Percentiles rank a stretch among this genome's conserved stretches.
These are phyloP conservation scores for Scopulariopsis brevicaulis DNA, from an alignment of 2,329 filamentous ascomycete genomes.

Conservation along the genomic window DNA sequence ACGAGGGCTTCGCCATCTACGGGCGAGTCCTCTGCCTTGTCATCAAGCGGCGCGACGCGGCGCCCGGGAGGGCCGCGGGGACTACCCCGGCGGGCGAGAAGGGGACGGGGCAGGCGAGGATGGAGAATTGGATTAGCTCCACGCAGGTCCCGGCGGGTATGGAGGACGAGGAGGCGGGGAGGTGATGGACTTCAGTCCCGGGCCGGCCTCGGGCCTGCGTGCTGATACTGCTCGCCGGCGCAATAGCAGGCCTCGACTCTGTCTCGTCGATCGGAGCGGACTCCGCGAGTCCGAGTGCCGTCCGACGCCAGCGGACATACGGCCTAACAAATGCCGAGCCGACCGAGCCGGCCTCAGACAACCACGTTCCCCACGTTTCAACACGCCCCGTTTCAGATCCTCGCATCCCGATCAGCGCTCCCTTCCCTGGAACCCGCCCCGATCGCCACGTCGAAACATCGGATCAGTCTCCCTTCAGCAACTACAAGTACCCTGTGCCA, in stretches of 20 bases:
- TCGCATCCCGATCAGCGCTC: background rate
- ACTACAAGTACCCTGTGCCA: background rate
- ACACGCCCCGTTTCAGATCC: background rate
- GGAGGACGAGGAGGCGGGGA: slow-evolving; percentile 1
- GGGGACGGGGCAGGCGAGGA: slow-evolving; percentile 47
- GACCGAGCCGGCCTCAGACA: no score
- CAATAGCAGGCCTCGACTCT: no score
- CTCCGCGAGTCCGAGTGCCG: no score
- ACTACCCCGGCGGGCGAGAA: slow-evolving; percentile 9
- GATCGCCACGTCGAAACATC: slow-evolving; percentile 3
- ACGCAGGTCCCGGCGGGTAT: slow-evolving; percentile 50
- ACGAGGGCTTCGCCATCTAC: slow-evolving; percentile 94
- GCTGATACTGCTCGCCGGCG: background rate
- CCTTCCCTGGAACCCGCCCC: background rate
- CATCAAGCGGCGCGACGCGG: slow-evolving; percentile 59
- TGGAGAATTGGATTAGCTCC: slow-evolving; percentile 77
- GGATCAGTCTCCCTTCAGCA: background rate
- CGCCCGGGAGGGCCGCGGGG: slow-evolving; percentile 13
- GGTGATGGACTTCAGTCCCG: background rate
- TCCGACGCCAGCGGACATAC: background rate
- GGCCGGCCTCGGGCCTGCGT: background rate
- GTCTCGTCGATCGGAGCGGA: no score
- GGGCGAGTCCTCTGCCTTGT: slow-evolving; percentile 86
- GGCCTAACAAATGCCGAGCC: no score
- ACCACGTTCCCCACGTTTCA: background rate